Base-by-base conservation (phyloP, 1,284 basidiomycete species). In the Nidula niveotomentosa region DNA sequence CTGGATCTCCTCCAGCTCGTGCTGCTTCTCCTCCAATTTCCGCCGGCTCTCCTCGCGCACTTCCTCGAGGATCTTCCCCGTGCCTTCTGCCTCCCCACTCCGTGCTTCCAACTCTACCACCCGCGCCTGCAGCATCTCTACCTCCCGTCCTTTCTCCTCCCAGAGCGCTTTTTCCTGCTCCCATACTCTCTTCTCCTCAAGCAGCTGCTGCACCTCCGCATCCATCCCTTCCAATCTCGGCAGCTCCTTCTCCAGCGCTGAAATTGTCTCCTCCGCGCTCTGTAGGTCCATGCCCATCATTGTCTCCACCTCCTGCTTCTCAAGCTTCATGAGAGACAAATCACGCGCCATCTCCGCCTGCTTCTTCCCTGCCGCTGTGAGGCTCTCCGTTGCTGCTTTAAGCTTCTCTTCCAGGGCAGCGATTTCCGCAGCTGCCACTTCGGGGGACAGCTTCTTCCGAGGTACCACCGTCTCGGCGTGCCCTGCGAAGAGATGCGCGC, bases 401-500 rank as follows among this genome's bases (percentile, higher is more conserved):
- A 91, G 71, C 64, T 81, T 85, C 54, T 81, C 76, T 62, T 87
- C 85, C 15, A 88, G 70, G 6, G 70, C 63, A 8, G 69, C 54
- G 3, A 85, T 83, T 71, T 68, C 76, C 51, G 59, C 58, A 61
- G 76, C 58, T 54, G 72, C 58, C 62, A 75, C 61, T 23, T 75
- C 73, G 4, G 71, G 63, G 1, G 71, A 70, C n/a, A 71, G 62
- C 53, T 69, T 66, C 9, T 67, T 66, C 52, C 66, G 70, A 0
- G 86, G 86, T 0, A 85, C 73, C 13, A 88, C 69, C 3, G 88
- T 78, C 49, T 84, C 78, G 3, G 79, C 83, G 60, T 93, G 89
- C 0, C 90, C 90, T 0, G 90, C 89, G 60, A 91, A 91, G 49
- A 92, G 76, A 71, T 93, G 90, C 1, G 85, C 84, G n/a, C 90